A percentile compares a stretch with the other conserved stretches of the same genome.
Evolutionary conservation across 108 stramenopile species (phyloP).

Genomic region (Pseudonitzschia multistriata): DNA sequence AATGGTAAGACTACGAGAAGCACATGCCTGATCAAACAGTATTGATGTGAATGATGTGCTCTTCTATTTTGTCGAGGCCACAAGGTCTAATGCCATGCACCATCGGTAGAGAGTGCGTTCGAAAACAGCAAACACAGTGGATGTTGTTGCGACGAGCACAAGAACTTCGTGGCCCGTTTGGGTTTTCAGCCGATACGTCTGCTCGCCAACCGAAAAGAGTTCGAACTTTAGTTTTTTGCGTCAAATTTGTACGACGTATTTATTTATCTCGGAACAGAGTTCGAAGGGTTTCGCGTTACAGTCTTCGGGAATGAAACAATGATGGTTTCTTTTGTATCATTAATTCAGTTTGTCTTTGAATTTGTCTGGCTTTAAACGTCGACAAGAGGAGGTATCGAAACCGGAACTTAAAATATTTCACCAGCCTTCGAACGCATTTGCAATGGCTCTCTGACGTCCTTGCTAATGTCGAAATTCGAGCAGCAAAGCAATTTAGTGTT

Average conservation of each 20-base stretch:
- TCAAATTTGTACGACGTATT: not conserved
- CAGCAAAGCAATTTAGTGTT: too few relatives aligned
- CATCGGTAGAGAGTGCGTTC: not conserved
- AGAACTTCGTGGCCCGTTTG: not conserved
- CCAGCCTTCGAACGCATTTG: too few relatives aligned
- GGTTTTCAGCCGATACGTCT: constrained; percentile 4
- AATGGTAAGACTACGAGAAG: not conserved
- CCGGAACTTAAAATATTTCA: too few relatives aligned
- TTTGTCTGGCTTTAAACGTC: too few relatives aligned
- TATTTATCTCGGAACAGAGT: not conserved
- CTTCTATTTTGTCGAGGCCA: not conserved
- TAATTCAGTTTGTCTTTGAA: not conserved
- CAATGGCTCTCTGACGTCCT: too few relatives aligned
- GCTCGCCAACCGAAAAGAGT: not conserved
- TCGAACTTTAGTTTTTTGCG: not conserved
- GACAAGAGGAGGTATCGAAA: too few relatives aligned
- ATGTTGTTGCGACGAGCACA: not conserved
- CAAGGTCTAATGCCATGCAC: too few relatives aligned
- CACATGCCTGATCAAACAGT: not conserved
- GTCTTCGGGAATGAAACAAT: too few relatives aligned
- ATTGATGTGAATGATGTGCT: not conserved
- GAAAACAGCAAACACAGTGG: not conserved
- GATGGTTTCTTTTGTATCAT: not conserved
- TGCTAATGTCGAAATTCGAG: too few relatives aligned
- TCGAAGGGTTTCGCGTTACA: not conserved